Evolutionary conservation across 1,284 basidiomycete species (phyloP), one percentile per base, ranked within the genome.

Genomic region (Schizophyllum commune): DNA sequence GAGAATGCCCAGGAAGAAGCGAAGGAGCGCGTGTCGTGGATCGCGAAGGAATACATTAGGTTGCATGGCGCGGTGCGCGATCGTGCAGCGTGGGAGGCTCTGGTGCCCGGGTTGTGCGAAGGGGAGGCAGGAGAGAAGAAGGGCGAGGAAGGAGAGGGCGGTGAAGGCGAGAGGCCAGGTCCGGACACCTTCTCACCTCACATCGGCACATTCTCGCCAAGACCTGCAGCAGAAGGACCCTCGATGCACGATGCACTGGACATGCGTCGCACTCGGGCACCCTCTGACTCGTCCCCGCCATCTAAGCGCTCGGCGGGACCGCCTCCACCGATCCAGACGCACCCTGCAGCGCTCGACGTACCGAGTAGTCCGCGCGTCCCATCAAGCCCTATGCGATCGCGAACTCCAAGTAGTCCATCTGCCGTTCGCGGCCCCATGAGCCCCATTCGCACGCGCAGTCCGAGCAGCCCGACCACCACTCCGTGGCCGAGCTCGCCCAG

Each of bases 31-130:
- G 82, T 88, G 1, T 71, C 68, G 11, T 89, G 87, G 88, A 76
- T 91, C 59, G 82, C 81, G 0, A 74, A 74, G n/a, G 82, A 84
- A 68, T 91, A 91, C 65, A 66, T 88, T 55, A 72, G 78, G 32
- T 83, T 80, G 62, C 79, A 88, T 65, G 83, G 79, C 7, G 61
- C 65, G 0, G 82, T 86, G 4, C 77, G 72, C 11, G 83, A 88
- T 64, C 65, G 68, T 22, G 63, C 68, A n/a, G 77, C 75, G 9
- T 91, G 89, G 88, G 78, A 83, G 57, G 75, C 77, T 5, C 88
- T 85, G 77, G 75, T 76, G 57, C 71, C 72, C 33, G 81, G 83
- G 2, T 17, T 47, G 9, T 47, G 39, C 3, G 39, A 47, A 13
- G 39, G 39, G 17, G 4, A 47, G 8, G 39, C 9, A 47, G 39